A percentile compares a stretch with the other conserved stretches of the same genome.
These are phyloP conservation scores for Alternaria ethzedia DNA, from an alignment of 2,329 filamentous ascomycete genomes.

Conservation along the genomic window DNA sequence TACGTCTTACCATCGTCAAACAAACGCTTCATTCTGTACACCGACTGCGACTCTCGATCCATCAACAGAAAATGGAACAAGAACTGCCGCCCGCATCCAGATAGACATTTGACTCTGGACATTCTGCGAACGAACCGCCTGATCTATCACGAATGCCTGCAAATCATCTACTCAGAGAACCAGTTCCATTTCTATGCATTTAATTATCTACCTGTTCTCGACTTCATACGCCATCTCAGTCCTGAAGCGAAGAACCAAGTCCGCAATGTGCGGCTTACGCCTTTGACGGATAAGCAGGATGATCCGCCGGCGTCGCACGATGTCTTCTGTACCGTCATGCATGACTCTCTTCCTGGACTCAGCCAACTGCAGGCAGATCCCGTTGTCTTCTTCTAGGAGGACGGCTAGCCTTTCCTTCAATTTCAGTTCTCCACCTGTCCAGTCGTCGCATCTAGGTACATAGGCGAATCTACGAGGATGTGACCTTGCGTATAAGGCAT, in stretches of 20 bases:
- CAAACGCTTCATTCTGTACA: slow-evolving; percentile 55
- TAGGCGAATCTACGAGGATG: slow-evolving; percentile 5
- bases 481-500: neutral
- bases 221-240: slow-evolving; percentile 48
- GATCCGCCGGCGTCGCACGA: slow-evolving; percentile 45
- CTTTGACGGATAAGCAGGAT: slow-evolving; percentile 45
- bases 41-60: slow-evolving; percentile 49
- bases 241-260: slow-evolving; percentile 48
- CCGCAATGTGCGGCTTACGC: slow-evolving; percentile 43
- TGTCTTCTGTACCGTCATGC: slow-evolving; percentile 48
- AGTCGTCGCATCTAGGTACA: slow-evolving; percentile 6
- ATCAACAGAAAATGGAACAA: slow-evolving; percentile 49
- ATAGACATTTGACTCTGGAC: slow-evolving; percentile 42
- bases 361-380: slow-evolving; percentile 47
- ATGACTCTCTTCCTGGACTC: slow-evolving; percentile 46
- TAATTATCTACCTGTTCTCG: slow-evolving; percentile 49
- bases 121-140: slow-evolving; percentile 47
- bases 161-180: slow-evolving; percentile 49
- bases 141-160: slow-evolving; percentile 49
- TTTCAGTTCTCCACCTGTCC: neutral
- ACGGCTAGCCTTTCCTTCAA: neutral
- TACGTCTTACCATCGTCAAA: slow-evolving; percentile 47
- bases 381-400: slow-evolving; percentile 41
- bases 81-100: slow-evolving; percentile 43
- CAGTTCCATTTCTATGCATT: slow-evolving; percentile 50